These are phyloP conservation scores for Emiliania huxleyi DNA, from an alignment of 78 protist genomes.

Conservation along the genomic window DNA sequence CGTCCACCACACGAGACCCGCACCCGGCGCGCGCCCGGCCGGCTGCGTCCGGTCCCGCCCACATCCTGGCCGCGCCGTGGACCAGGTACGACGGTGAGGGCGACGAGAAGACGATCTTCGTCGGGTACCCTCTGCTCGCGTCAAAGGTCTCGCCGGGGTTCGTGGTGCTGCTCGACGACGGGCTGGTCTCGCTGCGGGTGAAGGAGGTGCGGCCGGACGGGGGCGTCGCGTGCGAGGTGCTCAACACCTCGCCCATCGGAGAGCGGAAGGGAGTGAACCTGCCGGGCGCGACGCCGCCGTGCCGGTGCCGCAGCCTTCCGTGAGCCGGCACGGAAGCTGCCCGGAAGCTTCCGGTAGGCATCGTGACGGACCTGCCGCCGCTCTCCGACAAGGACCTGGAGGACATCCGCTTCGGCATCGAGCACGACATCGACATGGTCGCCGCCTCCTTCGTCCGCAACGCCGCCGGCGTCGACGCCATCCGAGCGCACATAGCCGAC, in stretches of 20 bases:
- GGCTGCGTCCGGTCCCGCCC: too few relatives aligned
- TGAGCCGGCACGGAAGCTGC: too few relatives aligned
- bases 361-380: constrained; percentile 56
- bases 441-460: constrained; percentile 55
- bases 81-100: neutral
- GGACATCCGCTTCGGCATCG: constrained; percentile 64
- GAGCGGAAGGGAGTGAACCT: constrained; percentile 22
- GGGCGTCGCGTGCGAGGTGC: neutral
- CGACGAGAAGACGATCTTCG: neutral
- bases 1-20: too few relatives aligned
- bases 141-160: neutral
- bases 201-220: neutral
- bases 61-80: too few relatives aligned
- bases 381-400: constrained; percentile 75
- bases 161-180: neutral
- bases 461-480: constrained; percentile 68
- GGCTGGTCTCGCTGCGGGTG: neutral
- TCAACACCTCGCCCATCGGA: neutral
- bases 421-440: constrained; percentile 68
- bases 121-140: neutral
- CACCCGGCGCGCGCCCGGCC: too few relatives aligned
- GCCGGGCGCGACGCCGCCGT: too few relatives aligned
- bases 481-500: neutral
- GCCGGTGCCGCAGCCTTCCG: too few relatives aligned
- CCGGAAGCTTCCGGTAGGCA: too few relatives aligned